Conservation (phyloP, 83 land plant genomes). For the Picea mariana region DNA sequence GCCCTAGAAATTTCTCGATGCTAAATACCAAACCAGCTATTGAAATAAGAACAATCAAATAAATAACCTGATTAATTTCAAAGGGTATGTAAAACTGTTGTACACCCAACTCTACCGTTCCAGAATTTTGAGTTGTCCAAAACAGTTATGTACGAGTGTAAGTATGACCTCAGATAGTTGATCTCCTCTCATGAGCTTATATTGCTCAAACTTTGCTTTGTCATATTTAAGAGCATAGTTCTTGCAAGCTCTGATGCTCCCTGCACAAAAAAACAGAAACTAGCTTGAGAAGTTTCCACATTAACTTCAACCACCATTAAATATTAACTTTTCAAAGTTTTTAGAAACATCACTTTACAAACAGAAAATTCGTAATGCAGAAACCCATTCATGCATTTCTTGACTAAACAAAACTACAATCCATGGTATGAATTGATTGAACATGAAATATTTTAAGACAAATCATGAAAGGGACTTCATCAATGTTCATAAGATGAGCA, state of each 20-base stretch:
- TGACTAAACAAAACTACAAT: neutral
- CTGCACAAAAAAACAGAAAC: slow-evolving; percentile 19
- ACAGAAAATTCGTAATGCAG: neutral
- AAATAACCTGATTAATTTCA: too few species aligned
- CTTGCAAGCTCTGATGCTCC: slow-evolving; percentile 53
- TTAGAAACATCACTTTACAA: neutral
- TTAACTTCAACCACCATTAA: neutral
- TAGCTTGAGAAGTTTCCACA: neutral
- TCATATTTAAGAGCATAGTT: slow-evolving; percentile 61
- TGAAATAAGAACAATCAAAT: too few species aligned
- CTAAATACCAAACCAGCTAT: too few species aligned
- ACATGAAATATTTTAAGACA: too few species aligned
- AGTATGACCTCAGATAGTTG: slow-evolving; percentile 18
- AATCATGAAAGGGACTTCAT: too few species aligned
- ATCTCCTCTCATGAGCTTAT: slow-evolving; percentile 39
- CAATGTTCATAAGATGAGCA: too few species aligned
- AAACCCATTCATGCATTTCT: neutral
- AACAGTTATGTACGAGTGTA: slow-evolving; percentile 30
- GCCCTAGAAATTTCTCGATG: too few species aligned
- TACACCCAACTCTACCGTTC: slow-evolving; percentile 15
- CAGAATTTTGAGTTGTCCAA: slow-evolving; percentile 51
- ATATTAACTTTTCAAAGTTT: too few species aligned
- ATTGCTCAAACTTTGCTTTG: slow-evolving; percentile 54
- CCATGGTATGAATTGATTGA: neutral
- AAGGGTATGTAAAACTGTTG: too few species aligned